phyloP scores from a whole-genome alignment of 306 rosid genomes.

The Oemleria cerasiformis region DNA sequence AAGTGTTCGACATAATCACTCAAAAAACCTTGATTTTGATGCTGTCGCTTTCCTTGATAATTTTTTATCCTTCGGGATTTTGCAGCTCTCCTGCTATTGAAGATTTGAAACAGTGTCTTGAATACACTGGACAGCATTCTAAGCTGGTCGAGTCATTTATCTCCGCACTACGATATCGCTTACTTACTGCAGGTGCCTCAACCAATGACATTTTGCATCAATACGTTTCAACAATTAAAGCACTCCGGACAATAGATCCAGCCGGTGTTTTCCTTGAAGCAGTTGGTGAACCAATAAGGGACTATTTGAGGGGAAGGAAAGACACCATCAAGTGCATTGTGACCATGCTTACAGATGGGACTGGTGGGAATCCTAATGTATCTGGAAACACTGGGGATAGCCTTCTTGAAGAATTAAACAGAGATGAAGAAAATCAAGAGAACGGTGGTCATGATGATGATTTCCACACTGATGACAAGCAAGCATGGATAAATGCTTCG shows the following conservation, averaged over 20 bases:
- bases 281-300: constrained; percentile 95
- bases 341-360: constrained; percentile 94
- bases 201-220: constrained; percentile 97
- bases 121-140: constrained; percentile 93
- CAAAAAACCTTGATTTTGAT: neutral
- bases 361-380: constrained; percentile 73
- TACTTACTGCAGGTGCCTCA: constrained; percentile 98
- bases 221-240: constrained; percentile 93
- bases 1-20: neutral
- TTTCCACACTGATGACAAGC: constrained; percentile 85
- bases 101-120: constrained; percentile 89
- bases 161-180: constrained; percentile 83
- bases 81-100: constrained; percentile 91
- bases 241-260: constrained; percentile 90
- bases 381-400: constrained; percentile 89
- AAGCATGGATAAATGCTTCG: constrained; percentile 82
- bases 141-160: constrained; percentile 96
- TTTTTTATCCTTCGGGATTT: constrained; percentile 11
- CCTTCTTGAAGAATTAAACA: constrained; percentile 96
- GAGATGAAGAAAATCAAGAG: constrained; percentile 89
- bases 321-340: constrained; percentile 98
- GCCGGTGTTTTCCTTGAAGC: constrained; percentile 98
- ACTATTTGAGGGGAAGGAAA: constrained; percentile 92
- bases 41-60: neutral
- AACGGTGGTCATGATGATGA: constrained; percentile 73